These are phyloP conservation scores for Salix arbutifolia DNA, from an alignment of 345 rosid species.

Conservation along the genomic window DNA sequence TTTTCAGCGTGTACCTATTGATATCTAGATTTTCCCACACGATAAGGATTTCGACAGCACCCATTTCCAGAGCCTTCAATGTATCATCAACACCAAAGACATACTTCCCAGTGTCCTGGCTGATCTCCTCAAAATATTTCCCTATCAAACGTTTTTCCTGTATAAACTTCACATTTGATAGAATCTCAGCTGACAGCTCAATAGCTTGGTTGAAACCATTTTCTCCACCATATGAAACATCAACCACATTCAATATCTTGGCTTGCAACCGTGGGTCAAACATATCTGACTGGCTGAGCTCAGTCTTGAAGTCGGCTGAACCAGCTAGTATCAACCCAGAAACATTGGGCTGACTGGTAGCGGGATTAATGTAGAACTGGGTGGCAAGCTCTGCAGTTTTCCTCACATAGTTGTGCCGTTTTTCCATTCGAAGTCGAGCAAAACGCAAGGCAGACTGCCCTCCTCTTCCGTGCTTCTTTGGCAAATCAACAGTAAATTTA, in stretches of 20 bases:
- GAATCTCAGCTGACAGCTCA: slow-evolving; percentile 30
- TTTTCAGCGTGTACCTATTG: slow-evolving; percentile 32
- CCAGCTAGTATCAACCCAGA: slow-evolving; percentile 32
- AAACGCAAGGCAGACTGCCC: slow-evolving; percentile 44
- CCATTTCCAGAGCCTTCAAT: slow-evolving; percentile 35
- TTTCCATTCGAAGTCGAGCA: slow-evolving; percentile 33
- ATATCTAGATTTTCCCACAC: slow-evolving; percentile 40
- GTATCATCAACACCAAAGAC: slow-evolving; percentile 31
- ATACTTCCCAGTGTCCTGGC: slow-evolving; percentile 36
- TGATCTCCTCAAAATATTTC: slow-evolving; percentile 34
- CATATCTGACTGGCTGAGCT: slow-evolving; percentile 32
- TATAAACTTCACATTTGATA: slow-evolving; percentile 27
- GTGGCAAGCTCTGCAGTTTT: slow-evolving; percentile 39
- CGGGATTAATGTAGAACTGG: slow-evolving; percentile 27
- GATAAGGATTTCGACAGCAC: slow-evolving; percentile 27
- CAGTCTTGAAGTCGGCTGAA: slow-evolving; percentile 36
- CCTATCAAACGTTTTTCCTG: slow-evolving; percentile 35
- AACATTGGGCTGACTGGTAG: slow-evolving; percentile 23
- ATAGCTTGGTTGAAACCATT: slow-evolving; percentile 36
- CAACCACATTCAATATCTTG: slow-evolving; percentile 30
- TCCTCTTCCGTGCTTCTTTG: slow-evolving; percentile 47
- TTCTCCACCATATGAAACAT: slow-evolving; percentile 27
- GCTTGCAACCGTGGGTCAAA: slow-evolving; percentile 32
- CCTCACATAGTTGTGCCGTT: slow-evolving; percentile 38
- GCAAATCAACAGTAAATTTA: slow-evolving; percentile 41